These are phyloP conservation scores for Mycena vitilis DNA, from an alignment of 768 basidiomycete species.

Conservation along the genomic window DNA sequence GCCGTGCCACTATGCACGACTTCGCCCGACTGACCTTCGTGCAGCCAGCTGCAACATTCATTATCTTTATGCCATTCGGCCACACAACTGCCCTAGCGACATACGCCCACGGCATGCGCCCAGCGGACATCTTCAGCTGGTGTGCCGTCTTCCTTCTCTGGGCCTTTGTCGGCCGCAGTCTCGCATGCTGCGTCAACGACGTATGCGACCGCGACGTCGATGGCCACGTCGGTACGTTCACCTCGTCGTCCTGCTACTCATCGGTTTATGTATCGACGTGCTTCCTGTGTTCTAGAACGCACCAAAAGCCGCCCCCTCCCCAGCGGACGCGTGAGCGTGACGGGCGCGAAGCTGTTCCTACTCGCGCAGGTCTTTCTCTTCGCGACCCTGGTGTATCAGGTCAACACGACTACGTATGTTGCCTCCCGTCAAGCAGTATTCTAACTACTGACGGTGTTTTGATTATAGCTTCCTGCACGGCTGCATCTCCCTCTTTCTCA, in stretches of 20 bases:
- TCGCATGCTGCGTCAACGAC: background rate
- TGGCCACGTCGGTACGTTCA: background rate
- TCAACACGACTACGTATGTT: background rate
- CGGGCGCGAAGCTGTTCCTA: background rate
- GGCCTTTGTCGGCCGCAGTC: background rate
- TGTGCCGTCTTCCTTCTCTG: background rate
- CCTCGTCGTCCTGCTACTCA: background rate
- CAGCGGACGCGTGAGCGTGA: background rate
- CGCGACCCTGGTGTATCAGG: background rate
- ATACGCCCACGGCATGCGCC: background rate
- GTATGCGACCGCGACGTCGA: background rate
- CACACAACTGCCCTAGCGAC: background rate
- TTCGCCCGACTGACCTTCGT: background rate
- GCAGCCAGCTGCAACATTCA: conserved; percentile 4
- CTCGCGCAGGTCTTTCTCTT: background rate
- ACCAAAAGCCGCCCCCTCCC: background rate
- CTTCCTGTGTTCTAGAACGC: background rate
- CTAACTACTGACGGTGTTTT: background rate
- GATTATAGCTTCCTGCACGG: background rate
- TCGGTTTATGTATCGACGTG: background rate
- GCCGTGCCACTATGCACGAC: background rate
- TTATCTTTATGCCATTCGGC: conserved; percentile 3
- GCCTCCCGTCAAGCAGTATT: background rate
- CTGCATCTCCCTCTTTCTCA: background rate
- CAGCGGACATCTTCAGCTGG: background rate